These are phyloP conservation scores for Penicillium alfredii DNA, from an alignment of 495 filamentous ascomycete genomes.

Conservation along the genomic window DNA sequence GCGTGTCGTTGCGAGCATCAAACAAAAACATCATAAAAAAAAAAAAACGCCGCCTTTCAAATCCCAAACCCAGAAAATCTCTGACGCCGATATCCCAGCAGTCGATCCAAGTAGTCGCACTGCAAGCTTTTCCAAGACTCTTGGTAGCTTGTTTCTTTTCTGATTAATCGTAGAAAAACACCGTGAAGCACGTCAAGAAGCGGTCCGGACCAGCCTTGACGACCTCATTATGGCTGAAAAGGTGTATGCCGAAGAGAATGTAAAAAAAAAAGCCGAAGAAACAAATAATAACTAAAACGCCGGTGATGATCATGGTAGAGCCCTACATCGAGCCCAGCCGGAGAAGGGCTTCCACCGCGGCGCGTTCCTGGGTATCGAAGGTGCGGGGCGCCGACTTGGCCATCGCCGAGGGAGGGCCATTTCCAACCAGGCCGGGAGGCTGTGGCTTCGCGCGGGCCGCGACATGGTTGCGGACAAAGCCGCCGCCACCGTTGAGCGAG, in stretches of 20 bases:
- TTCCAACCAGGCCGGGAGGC: conserved; percentile 36
- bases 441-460: conserved; percentile 26
- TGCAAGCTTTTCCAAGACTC: conserved; percentile 8
- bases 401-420: conserved; percentile 19
- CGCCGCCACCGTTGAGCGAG: conserved; percentile 46
- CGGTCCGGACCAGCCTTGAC: conserved; percentile 29
- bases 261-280: conserved; percentile 10
- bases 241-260: conserved; percentile 9
- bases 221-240: conserved; percentile 20
- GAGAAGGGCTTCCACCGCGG: conserved; percentile 78
- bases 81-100: conserved; percentile 2
- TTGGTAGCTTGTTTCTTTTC: conserved; percentile 11
- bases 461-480: conserved; percentile 26
- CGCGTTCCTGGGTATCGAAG: conserved; percentile 56
- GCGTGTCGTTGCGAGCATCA: conserved; percentile 5
- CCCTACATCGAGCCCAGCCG: conserved; percentile 82
- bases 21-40: too few species aligned
- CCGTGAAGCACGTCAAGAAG: conserved; percentile 14
- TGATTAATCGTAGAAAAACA: conserved; percentile 10
- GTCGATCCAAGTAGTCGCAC: conserved; percentile 5
- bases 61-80: conserved; percentile 1
- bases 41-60: conserved; percentile 1
- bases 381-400: conserved; percentile 36
- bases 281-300: conserved; percentile 22
- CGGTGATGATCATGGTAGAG: conserved; percentile 20